Evolutionary conservation across 371 early-diverging fungal genomes (phyloP).

Genomic region (Capniomyces stellatus): DNA sequence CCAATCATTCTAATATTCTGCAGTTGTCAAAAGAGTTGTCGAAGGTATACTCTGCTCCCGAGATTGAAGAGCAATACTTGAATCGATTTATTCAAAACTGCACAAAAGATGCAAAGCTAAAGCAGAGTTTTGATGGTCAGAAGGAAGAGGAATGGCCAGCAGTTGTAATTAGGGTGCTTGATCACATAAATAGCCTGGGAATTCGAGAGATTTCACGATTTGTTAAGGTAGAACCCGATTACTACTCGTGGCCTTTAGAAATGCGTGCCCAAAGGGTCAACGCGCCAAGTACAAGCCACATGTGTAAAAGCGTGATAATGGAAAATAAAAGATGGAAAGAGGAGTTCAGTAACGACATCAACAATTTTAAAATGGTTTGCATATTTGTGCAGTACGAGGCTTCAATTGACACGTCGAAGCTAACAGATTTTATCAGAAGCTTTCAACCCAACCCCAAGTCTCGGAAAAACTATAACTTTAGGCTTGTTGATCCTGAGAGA

Average conservation of each 20-base stretch:
- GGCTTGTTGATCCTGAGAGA: constrained; percentile 29
- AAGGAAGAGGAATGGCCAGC: background rate
- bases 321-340: constrained; percentile 56
- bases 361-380: constrained; percentile 14
- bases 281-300: constrained; percentile 47
- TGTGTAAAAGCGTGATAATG: constrained; percentile 65
- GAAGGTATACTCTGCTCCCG: no score
- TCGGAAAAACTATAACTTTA: constrained; percentile 37
- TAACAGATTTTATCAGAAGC: constrained; percentile 40
- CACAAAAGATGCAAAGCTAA: background rate
- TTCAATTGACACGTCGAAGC: constrained; percentile 42
- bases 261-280: constrained; percentile 40
- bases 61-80: background rate
- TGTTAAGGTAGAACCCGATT: constrained; percentile 38
- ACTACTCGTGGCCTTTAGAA: constrained; percentile 56
- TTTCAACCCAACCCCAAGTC: constrained; percentile 26
- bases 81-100: background rate
- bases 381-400: constrained; percentile 53
- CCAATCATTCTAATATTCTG: no score
- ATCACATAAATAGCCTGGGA: constrained; percentile 8
- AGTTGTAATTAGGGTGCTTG: constrained; percentile 3
- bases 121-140: background rate
- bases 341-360: constrained; percentile 9
- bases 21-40: no score
- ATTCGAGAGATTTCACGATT: constrained; percentile 25